A percentile compares a stretch with the other conserved stretches of the same genome.
phyloP scores from a whole-genome alignment of 352 stramenopile species.

The Globisporangium alternatum region DNA sequence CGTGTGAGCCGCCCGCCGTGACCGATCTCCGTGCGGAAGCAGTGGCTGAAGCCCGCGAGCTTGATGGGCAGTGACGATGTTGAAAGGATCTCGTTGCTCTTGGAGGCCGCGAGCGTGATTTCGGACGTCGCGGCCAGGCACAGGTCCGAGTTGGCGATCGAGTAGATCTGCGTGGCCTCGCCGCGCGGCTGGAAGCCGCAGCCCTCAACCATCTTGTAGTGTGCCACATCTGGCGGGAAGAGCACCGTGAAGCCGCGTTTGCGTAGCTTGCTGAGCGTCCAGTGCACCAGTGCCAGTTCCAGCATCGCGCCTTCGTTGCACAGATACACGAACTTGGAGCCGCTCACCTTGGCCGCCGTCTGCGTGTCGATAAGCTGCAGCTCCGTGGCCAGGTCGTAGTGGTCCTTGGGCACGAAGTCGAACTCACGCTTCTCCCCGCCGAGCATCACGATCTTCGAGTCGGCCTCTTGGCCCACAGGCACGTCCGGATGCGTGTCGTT shows the following conservation, averaged over 20 bases:
- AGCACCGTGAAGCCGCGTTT: slow-evolving; percentile 70
- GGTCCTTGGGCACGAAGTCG: slow-evolving; percentile 59
- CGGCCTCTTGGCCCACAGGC: slow-evolving; percentile 52
- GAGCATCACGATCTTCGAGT: slow-evolving; percentile 48
- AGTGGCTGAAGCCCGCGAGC: slow-evolving; percentile 83
- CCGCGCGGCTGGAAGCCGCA: slow-evolving; percentile 85
- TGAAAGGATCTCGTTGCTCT: slow-evolving; percentile 71
- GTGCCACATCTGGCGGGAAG: slow-evolving; percentile 81
- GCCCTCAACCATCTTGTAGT: slow-evolving; percentile 79
- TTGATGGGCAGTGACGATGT: slow-evolving; percentile 60
- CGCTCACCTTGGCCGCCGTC: slow-evolving; percentile 58
- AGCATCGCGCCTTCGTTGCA: slow-evolving; percentile 88
- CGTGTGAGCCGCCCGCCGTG: slow-evolving; percentile 66
- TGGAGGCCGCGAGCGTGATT: slow-evolving; percentile 77
- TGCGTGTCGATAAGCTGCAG: slow-evolving; percentile 78
- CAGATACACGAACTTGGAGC: slow-evolving; percentile 84
- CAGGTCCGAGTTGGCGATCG: slow-evolving; percentile 77
- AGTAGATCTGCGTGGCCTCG: slow-evolving; percentile 88
- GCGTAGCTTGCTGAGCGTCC: slow-evolving; percentile 67
- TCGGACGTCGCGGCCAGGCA: slow-evolving; percentile 84
- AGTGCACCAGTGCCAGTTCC: slow-evolving; percentile 83
- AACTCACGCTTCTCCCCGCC: slow-evolving; percentile 59
- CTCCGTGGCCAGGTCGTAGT: slow-evolving; percentile 64
- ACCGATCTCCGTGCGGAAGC: slow-evolving; percentile 87
- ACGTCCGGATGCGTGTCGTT: slow-evolving; percentile 77